Percentiles rank a stretch among this genome's conserved stretches.
These are phyloP conservation scores for Litchi chinensis DNA, from an alignment of 345 rosid genomes.

Conservation along the genomic window DNA sequence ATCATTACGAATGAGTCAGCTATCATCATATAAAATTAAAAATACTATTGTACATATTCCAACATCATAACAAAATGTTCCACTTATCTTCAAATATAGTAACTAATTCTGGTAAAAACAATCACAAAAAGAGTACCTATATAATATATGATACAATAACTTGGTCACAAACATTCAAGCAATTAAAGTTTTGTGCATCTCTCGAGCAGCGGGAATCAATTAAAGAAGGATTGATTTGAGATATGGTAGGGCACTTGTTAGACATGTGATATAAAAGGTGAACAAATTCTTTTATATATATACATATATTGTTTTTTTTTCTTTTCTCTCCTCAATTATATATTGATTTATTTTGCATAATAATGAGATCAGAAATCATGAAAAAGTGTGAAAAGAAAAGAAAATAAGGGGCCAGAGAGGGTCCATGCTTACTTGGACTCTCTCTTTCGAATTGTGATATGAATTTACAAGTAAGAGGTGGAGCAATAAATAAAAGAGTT, in stretches of 20 bases:
- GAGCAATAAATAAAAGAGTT: not conserved
- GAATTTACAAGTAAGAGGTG: too few relatives aligned
- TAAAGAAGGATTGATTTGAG: conserved; percentile 13
- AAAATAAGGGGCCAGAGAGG: not conserved
- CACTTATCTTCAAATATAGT: not conserved
- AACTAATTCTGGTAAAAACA: not conserved
- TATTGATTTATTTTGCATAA: not conserved
- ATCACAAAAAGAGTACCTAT: not conserved
- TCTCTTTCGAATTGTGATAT: not conserved
- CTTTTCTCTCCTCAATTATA: not conserved
- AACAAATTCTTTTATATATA: not conserved
- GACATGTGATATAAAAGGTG: conserved; percentile 30
- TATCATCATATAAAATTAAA: too few relatives aligned
- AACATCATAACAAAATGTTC: too few relatives aligned
- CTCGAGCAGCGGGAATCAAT: conserved; percentile 33
- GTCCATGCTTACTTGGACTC: not conserved
- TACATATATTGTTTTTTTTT: not conserved
- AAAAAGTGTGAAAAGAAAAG: too few relatives aligned
- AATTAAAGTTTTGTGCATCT: conserved; percentile 6
- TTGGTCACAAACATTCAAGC: not conserved
- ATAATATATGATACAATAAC: not conserved
- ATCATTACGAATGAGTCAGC: not conserved
- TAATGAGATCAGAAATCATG: conserved; percentile 13
- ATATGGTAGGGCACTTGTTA: conserved; percentile 25
- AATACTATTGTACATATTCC: too few relatives aligned